phyloP scores from a whole-genome alignment of 2,329 filamentous ascomycete species.

The Beauveria medogensis region DNA sequence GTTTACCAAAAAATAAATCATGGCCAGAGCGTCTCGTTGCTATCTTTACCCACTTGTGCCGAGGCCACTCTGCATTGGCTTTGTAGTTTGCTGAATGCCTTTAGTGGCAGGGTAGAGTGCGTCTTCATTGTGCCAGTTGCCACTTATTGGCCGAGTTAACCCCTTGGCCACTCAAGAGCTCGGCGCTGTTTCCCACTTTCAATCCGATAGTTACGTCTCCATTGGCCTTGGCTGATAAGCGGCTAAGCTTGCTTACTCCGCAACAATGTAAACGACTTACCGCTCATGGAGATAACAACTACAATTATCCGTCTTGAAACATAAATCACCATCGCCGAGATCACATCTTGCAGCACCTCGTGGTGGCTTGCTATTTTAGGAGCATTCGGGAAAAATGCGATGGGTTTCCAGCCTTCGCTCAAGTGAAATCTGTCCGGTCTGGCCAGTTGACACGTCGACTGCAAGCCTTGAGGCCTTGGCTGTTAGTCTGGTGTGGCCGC shows the following conservation, averaged over 20 bases:
- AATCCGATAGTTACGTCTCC: neutral
- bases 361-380: neutral
- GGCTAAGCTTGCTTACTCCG: neutral
- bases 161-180: neutral
- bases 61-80: neutral
- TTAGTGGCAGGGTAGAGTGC: too few species aligned
- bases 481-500: neutral
- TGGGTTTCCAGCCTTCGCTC: neutral
- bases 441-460: neutral
- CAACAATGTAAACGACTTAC: neutral
- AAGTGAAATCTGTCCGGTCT: neutral
- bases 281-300: neutral
- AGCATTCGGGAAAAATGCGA: neutral
- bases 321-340: neutral
- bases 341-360: constrained; percentile 4
- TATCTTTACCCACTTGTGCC: neutral
- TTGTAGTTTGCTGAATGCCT: neutral
- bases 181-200: neutral
- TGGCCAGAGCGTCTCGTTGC: neutral
- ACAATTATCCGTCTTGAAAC: neutral
- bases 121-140: neutral
- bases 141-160: neutral
- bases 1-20: neutral
- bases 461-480: neutral
- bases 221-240: neutral